Conservation (phyloP, 192 early-diverging fungal genomes). For the Thoreauomyces humboldtii region DNA sequence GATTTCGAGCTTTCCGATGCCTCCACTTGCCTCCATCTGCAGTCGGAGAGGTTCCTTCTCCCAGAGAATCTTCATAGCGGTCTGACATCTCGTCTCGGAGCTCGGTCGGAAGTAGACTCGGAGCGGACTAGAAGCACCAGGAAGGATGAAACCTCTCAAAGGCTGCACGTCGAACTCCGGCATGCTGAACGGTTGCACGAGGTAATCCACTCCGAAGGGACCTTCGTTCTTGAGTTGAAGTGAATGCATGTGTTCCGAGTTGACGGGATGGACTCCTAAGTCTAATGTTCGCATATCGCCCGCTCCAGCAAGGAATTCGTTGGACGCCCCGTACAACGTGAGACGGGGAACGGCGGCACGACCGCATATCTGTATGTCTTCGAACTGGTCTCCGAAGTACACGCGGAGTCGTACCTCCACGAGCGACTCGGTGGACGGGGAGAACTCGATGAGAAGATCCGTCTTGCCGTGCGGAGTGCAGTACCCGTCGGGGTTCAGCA, state of each 20-base stretch:
- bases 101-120: conserved; percentile 49
- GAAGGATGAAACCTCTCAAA: conserved; percentile 52
- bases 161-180: conserved; percentile 55
- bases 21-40: conserved; percentile 47
- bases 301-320: conserved; percentile 27
- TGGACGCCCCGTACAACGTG: conserved; percentile 27
- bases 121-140: conserved; percentile 36
- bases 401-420: conserved; percentile 39
- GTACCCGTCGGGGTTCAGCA: conserved; percentile 50
- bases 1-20: conserved; percentile 56
- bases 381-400: conserved; percentile 46
- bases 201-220: conserved; percentile 56
- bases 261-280: conserved; percentile 58
- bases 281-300: conserved; percentile 32
- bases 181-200: conserved; percentile 56
- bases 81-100: conserved; percentile 48
- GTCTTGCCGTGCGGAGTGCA: conserved; percentile 41
- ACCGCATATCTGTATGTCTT: conserved; percentile 51
- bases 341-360: conserved; percentile 40
- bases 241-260: conserved; percentile 33
- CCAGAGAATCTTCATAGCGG: conserved; percentile 55
- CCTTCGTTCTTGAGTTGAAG: conserved; percentile 54
- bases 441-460: conserved; percentile 46
- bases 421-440: conserved; percentile 30
- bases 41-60: conserved; percentile 47